phyloP scores from a whole-genome alignment of 345 rosid species.

The Mangifera indica region DNA sequence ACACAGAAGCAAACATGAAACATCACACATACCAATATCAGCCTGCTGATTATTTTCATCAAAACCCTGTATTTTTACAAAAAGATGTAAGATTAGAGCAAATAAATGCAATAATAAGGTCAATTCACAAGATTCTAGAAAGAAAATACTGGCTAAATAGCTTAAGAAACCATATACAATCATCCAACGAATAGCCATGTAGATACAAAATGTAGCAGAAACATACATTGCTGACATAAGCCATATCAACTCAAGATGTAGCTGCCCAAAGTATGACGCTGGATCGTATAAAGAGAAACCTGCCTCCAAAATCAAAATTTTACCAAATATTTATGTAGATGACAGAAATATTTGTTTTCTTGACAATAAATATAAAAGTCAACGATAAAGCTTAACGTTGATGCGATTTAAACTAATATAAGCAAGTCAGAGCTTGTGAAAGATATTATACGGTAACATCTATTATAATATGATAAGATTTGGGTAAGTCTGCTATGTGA shows the following conservation, averaged over 20 bases:
- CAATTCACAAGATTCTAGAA: neutral
- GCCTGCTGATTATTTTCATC: constrained; percentile 48
- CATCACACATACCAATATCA: constrained; percentile 50
- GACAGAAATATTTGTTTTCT: neutral
- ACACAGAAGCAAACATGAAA: neutral
- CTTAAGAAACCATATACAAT: neutral
- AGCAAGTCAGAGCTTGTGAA: neutral
- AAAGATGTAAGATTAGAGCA: constrained; percentile 3
- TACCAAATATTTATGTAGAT: neutral
- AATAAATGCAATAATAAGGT: constrained; percentile 2
- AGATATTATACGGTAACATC: no score
- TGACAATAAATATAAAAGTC: neutral
- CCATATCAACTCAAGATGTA: constrained; percentile 33
- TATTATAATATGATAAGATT: no score
- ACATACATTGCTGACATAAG: constrained; percentile 28
- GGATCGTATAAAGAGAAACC: constrained; percentile 20
- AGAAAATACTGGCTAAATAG: neutral
- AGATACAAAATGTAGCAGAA: neutral
- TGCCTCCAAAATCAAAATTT: constrained; percentile 10
- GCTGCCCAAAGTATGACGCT: constrained; percentile 15
- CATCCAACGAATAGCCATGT: neutral
- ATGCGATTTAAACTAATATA: no score
- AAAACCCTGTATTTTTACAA: constrained; percentile 40
- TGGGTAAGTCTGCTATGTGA: no score
- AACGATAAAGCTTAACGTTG: neutral